A percentile compares a stretch with the other conserved stretches of the same genome.
phyloP scores from a whole-genome alignment of 1,284 basidiomycete species.

The Ceratobasidium sp. region DNA sequence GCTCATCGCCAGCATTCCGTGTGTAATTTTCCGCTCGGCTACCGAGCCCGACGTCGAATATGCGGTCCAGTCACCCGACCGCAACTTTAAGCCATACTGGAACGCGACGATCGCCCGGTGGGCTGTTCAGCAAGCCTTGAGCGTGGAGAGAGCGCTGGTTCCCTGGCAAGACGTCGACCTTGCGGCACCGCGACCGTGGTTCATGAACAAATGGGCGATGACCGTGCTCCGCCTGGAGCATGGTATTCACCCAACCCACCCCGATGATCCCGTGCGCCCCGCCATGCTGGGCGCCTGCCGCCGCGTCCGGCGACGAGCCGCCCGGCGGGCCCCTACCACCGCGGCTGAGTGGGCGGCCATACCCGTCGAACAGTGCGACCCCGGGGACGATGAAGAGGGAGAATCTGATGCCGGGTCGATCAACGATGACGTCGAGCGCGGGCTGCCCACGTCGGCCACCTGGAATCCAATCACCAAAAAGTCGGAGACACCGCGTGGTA shows the following conservation, averaged over 20 bases:
- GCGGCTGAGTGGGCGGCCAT: background rate
- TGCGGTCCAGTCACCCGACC: too few relatives aligned
- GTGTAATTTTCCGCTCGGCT: background rate
- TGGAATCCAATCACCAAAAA: conserved; percentile 11
- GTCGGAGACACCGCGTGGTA: too few relatives aligned
- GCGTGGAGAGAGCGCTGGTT: background rate
- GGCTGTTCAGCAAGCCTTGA: background rate
- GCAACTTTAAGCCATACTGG: too few relatives aligned
- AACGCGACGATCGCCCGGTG: background rate
- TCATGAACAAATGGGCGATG: background rate
- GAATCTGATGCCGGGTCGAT: conserved; percentile 1
- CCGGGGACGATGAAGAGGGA: background rate
- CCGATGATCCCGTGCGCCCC: background rate
- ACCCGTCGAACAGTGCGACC: background rate
- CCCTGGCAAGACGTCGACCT: background rate
- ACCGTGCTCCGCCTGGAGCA: background rate
- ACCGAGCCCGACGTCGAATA: too few relatives aligned
- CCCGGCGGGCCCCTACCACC: background rate
- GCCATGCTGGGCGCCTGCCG: background rate
- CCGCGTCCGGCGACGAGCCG: background rate
- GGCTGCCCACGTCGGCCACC: background rate
- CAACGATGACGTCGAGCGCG: background rate
- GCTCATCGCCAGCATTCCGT: background rate
- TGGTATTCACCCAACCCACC: background rate
- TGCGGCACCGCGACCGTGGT: background rate